Conservation (phyloP, 345 rosid species). For the Iberis pinnata region DNA sequence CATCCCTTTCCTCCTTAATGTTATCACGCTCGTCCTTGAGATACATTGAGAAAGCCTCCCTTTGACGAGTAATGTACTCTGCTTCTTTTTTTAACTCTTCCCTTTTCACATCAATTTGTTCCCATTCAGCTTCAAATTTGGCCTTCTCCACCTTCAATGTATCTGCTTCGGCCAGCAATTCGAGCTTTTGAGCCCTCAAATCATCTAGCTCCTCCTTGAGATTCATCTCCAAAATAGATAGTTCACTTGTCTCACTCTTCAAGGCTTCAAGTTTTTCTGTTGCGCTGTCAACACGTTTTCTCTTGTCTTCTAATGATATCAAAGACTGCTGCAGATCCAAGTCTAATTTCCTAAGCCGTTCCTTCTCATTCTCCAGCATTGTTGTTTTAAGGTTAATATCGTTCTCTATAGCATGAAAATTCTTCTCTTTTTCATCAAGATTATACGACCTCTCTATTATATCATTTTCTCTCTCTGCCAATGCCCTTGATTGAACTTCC, state of each 20-base stretch:
- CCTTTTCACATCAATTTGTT: slow-evolving; percentile 83
- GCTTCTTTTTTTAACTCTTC: slow-evolving; percentile 64
- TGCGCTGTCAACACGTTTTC: slow-evolving; percentile 55
- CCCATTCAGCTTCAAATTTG: slow-evolving; percentile 90
- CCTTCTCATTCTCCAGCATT: slow-evolving; percentile 52
- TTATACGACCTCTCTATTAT: slow-evolving; percentile 39
- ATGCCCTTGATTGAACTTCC: slow-evolving; percentile 49
- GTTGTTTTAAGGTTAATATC: slow-evolving; percentile 41
- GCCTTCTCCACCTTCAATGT: slow-evolving; percentile 66
- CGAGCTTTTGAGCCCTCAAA: slow-evolving; percentile 71
- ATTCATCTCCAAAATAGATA: slow-evolving; percentile 65
- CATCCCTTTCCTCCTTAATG: slow-evolving; percentile 64
- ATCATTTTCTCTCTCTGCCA: slow-evolving; percentile 69
- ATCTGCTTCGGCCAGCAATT: slow-evolving; percentile 71
- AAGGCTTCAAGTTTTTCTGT: slow-evolving; percentile 62
- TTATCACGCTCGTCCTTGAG: slow-evolving; percentile 77
- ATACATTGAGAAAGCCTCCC: slow-evolving; percentile 52
- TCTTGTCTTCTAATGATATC: slow-evolving; percentile 57
- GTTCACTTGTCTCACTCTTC: slow-evolving; percentile 68
- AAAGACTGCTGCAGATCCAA: slow-evolving; percentile 57
- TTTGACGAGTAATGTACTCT: slow-evolving; percentile 49
- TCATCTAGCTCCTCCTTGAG: slow-evolving; percentile 92
- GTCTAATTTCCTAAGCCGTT: slow-evolving; percentile 48
- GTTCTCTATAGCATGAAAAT: slow-evolving; percentile 40
- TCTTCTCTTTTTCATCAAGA: slow-evolving; percentile 58